Base-by-base conservation (phyloP, 768 basidiomycete genomes). In the Naganishia antarctica region DNA sequence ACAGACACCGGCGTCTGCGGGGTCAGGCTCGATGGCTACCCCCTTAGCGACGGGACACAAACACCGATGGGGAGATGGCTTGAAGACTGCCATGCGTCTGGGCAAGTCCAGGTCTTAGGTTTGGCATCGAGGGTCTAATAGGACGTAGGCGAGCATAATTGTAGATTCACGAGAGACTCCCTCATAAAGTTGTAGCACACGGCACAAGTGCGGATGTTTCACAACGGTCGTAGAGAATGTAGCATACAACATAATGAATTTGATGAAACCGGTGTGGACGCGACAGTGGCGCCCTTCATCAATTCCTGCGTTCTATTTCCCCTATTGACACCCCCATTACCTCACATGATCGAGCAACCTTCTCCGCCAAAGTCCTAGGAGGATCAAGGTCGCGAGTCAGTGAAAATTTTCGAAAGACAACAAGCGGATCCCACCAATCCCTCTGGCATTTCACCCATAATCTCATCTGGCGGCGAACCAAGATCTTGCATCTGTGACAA, bases 401-500 rank as follows among this genome's bases (percentile, higher is more conserved):
- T 25, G 34, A 28, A n/a, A 43, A 13, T 25, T 16, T 26, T n/a
- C 15, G 25, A 46, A 44, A 45, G 43, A 34, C 29, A 32, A 28
- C 3, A 6, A 16, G 31, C 9, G 8, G 15, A 62, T n/a, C 63
- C 69, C 67, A 77, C 77, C 47, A 78, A 70, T 15, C 76, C 76
- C 40, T 76, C 75, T 13, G 75, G 76, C 67, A 76, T 64, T 2
- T 63, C 49, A 8, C 76, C 75, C 71, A 78, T 73, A 26, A 79
- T 70, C 66, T 76, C 75, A 46, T 72, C 66, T 6, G 76, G 76
- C 18, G 76, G 76, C 31, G 73, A 73, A 0, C 76, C 75, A 12
- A 75, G 59, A 66, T 79, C 76, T 63, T 78, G 78, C 76, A 79
- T 79, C 70, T 76, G 66, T n/a, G n/a, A 5, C 40, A 41, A 6